Conservation (phyloP, 2,329 filamentous ascomycete species). For the Fusarium dimerum region DNA sequence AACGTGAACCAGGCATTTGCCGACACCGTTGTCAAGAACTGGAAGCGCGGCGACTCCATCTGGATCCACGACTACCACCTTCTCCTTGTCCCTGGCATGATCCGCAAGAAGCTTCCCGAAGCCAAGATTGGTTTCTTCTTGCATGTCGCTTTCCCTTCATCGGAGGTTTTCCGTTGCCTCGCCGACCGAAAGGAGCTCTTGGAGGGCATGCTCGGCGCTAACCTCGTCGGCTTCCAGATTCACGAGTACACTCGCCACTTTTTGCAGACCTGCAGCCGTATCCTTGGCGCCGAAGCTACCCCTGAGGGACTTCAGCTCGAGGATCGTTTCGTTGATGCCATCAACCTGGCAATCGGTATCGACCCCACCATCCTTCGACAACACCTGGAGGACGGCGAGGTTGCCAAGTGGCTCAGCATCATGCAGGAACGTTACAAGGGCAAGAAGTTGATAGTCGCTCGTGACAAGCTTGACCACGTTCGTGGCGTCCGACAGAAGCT, state of each 20-base stretch:
- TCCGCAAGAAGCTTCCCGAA: conserved; percentile 86
- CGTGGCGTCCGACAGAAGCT: conserved; percentile 93
- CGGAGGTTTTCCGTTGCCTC: conserved; percentile 91
- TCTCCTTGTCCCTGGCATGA: conserved; percentile 83
- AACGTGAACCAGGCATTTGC: conserved; percentile 92
- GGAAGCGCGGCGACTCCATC: conserved; percentile 89
- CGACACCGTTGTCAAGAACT: conserved; percentile 84
- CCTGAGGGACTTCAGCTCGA: conserved; percentile 87
- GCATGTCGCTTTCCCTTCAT: conserved; percentile 93
- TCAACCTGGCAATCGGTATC: conserved; percentile 85
- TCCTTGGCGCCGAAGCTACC: conserved; percentile 87
- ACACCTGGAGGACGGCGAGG: conserved; percentile 71
- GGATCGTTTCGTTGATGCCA: conserved; percentile 89
- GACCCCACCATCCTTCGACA: conserved; percentile 75
- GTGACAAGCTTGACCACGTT: conserved; percentile 92
- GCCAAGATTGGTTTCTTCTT: conserved; percentile 96
- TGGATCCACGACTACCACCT: conserved; percentile 98
- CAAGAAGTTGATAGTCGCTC: conserved; percentile 87
- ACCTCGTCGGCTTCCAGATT: conserved; percentile 91
- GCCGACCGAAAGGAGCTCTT: conserved; percentile 84
- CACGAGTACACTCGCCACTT: conserved; percentile 93
- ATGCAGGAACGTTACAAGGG: conserved; percentile 83
- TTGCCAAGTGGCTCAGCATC: conserved; percentile 75
- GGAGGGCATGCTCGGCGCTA: conserved; percentile 90
- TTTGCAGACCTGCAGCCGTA: conserved; percentile 89